phyloP scores from a whole-genome alignment of 495 filamentous ascomycete species.

The Aspergillus biplanus region DNA sequence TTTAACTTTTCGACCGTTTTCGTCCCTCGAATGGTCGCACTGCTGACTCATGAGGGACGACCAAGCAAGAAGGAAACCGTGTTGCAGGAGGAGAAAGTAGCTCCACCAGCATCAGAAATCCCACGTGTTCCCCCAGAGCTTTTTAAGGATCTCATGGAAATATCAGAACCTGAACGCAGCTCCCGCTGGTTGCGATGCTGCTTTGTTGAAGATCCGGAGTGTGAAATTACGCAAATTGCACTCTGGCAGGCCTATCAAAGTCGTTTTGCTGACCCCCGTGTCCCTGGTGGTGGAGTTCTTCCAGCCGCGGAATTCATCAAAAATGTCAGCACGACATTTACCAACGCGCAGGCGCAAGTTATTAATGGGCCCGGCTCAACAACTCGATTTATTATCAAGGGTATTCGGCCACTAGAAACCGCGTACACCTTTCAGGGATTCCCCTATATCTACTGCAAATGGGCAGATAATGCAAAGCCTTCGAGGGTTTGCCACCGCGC shows the following conservation, averaged over 20 bases:
- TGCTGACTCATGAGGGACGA: constrained; percentile 69
- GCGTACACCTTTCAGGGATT: constrained; percentile 72
- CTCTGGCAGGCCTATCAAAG: constrained; percentile 96
- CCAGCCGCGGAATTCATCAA: constrained; percentile 95
- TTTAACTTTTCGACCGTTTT: constrained; percentile 67
- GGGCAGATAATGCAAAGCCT: constrained; percentile 50
- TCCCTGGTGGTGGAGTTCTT: constrained; percentile 63
- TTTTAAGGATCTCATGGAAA: constrained; percentile 70
- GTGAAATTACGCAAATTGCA: constrained; percentile 92
- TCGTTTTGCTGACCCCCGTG: constrained; percentile 64
- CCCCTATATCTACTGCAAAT: constrained; percentile 59
- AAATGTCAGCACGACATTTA: constrained; percentile 83
- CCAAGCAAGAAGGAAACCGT: constrained; percentile 45
- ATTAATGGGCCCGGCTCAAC: constrained; percentile 58
- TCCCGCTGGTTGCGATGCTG: constrained; percentile 72
- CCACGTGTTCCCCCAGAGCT: constrained; percentile 74
- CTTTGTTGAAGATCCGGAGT: constrained; percentile 80
- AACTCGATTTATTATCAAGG: constrained; percentile 88
- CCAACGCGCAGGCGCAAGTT: constrained; percentile 80
- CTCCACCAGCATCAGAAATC: constrained; percentile 63
- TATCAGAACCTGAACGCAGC: constrained; percentile 85
- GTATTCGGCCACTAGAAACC: constrained; percentile 75
- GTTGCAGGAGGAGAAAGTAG: constrained; percentile 50
- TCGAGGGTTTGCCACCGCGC: constrained; percentile 61
- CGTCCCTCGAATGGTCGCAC: constrained; percentile 73